phyloP scores from a whole-genome alignment of 2,329 filamentous ascomycete species.

The Exophiala viscosa region DNA sequence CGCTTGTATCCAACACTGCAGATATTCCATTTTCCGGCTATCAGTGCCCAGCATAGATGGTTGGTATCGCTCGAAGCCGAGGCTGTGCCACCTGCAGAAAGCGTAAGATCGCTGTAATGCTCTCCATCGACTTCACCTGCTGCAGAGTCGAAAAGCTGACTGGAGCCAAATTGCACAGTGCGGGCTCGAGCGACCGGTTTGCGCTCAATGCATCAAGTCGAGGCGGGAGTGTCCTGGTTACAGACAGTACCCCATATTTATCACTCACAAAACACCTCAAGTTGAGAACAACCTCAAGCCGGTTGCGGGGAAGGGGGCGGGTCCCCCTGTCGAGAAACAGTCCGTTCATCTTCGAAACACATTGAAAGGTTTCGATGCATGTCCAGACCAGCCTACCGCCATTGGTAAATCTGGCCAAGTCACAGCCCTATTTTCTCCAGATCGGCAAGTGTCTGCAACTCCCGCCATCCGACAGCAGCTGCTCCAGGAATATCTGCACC shows the following conservation, averaged over 20 bases:
- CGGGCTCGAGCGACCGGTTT: slow-evolving; percentile 31
- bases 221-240: slow-evolving; percentile 33
- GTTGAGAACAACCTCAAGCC: background rate
- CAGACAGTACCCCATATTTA: slow-evolving; percentile 30
- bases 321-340: too few relatives aligned
- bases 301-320: background rate
- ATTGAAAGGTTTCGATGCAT: background rate
- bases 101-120: slow-evolving; percentile 29
- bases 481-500: slow-evolving; percentile 29
- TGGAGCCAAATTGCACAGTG: slow-evolving; percentile 27
- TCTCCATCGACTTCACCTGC: background rate
- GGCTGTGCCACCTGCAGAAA: slow-evolving; percentile 31
- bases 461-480: slow-evolving; percentile 31
- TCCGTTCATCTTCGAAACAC: background rate
- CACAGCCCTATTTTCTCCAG: background rate
- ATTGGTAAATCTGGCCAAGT: background rate
- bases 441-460: slow-evolving; percentile 9
- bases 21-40: background rate
- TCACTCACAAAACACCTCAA: slow-evolving; percentile 23
- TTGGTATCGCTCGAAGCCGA: slow-evolving; percentile 30
- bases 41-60: slow-evolving; percentile 19
- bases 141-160: background rate
- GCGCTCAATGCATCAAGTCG: slow-evolving; percentile 32
- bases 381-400: too few relatives aligned
- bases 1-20: background rate